Evolutionary conservation across 2,329 filamentous ascomycete genomes (phyloP), one percentile per base, ranked within the genome.

Genomic region (Annulohypoxylon truncatum): DNA sequence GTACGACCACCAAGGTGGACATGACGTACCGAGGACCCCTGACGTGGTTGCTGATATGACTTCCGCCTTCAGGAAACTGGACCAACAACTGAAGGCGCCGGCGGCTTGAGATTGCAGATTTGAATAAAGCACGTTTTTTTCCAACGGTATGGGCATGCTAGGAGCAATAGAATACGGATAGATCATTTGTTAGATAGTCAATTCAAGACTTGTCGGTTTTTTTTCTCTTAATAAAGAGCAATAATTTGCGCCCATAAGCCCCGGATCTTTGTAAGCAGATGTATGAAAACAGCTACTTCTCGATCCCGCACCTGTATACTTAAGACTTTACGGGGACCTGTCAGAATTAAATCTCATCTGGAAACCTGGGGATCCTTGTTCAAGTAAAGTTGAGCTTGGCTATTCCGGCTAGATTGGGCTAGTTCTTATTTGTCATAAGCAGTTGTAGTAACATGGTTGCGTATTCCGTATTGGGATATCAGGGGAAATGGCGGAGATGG

Each of bases 1-100:
- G 67, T 80, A 76, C 64, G 78, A 80, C 52, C 78, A 80, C 44
- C 72, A 75, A 2, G 78, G 79, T 3, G 79, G 79, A 0, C 79
- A 80, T 61, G 79, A 80, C 31, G 78, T 80, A 18, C 78, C 78
- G 13, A 57, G 54, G 35, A 57, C 54, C 2, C 54, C 54, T 6
- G 54, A 48, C 8, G 54, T 48, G 13, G 54, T 57, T 9, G 54
- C 54, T 18, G 54, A 57, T 13, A 57, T 57, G 54, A 44, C 42
- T 9, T 31, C 42, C 4, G 28, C 33, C 9, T 57, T 57, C 44
- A 57, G 42, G 54, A 47, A 48, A 40, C 31, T 57, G 5, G 42
- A 38, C n/a, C 47, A 48, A 9, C 13, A 48, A 10, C 24, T 54
- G 7, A 26, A 38, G 35, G 20, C 52, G 2, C 26, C 33, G n/a